Evolutionary conservation across 345 rosid genomes (phyloP).

Genomic region (Salix suchowensis): DNA sequence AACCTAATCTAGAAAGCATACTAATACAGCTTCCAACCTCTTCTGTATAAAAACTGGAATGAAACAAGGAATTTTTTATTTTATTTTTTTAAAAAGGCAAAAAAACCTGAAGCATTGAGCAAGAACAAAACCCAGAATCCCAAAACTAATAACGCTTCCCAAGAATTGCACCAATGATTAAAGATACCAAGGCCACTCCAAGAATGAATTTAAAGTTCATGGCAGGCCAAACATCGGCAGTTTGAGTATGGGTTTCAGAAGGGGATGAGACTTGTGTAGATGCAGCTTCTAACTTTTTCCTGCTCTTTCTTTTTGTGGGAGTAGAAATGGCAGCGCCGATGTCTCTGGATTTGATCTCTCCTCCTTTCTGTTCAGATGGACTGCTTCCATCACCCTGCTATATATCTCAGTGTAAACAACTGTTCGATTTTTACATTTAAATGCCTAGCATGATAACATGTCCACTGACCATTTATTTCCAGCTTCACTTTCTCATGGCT

Average conservation of each 20-base stretch:
- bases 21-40: neutral
- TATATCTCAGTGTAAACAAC: neutral
- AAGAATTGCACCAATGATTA: too few relatives aligned
- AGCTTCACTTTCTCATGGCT: neutral
- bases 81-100: too few relatives aligned
- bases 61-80: too few relatives aligned
- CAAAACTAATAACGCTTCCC: too few relatives aligned
- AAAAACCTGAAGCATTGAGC: too few relatives aligned
- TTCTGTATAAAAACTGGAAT: too few relatives aligned
- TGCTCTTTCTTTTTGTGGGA: conserved; percentile 70
- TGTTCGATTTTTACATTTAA: neutral
- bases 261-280: conserved; percentile 39
- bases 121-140: too few relatives aligned
- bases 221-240: conserved; percentile 30
- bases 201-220: conserved; percentile 38
- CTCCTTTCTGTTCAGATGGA: conserved; percentile 18
- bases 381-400: conserved; percentile 35
- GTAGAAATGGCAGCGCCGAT: conserved; percentile 45
- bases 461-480: neutral
- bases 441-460: neutral
- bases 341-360: conserved; percentile 71
- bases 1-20: neutral
- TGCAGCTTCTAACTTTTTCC: conserved; percentile 59
- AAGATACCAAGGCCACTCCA: too few relatives aligned
- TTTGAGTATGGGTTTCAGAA: conserved; percentile 27